phyloP scores from a whole-genome alignment of 1,139 yeast species.

The Lodderomyces metapsilosis region DNA sequence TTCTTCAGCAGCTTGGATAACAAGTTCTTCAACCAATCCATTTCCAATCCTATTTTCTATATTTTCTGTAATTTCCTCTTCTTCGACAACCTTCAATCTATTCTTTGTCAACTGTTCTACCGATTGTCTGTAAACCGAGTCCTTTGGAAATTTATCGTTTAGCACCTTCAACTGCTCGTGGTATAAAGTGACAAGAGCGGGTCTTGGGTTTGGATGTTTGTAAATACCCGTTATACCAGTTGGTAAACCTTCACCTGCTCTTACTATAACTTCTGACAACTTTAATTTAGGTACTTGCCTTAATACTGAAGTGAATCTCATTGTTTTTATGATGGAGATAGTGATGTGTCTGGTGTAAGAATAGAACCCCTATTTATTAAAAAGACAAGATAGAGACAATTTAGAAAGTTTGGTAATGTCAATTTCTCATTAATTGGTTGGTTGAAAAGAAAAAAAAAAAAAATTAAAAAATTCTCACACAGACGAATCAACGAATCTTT shows the following conservation, averaged over 20 bases:
- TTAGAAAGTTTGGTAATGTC: background rate
- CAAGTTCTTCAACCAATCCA: conserved; percentile 80
- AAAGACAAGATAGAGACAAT: too few relatives aligned
- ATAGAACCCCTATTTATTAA: background rate
- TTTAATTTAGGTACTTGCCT: conserved; percentile 34
- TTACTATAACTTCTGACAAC: conserved; percentile 49
- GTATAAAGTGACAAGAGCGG: conserved; percentile 71
- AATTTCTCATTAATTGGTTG: conserved; percentile 12
- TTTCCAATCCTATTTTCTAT: conserved; percentile 77
- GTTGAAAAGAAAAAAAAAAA: conserved; percentile 10
- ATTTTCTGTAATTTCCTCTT: conserved; percentile 59
- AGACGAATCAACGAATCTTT: background rate
- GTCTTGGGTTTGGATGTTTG: conserved; percentile 84
- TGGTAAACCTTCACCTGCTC: conserved; percentile 66
- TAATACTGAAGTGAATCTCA: conserved; percentile 47
- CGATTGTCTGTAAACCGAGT: conserved; percentile 73
- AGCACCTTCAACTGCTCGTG: conserved; percentile 64
- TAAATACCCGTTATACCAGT: conserved; percentile 79
- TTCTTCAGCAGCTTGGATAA: conserved; percentile 84
- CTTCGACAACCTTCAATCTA: conserved; percentile 66
- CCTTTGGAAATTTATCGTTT: conserved; percentile 60
- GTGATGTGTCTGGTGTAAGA: background rate
- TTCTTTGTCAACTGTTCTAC: conserved; percentile 71
- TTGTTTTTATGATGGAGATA: conserved; percentile 12
- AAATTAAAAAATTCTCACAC: background rate